Evolutionary conservation across 2,329 filamentous ascomycete genomes (phyloP).

Genomic region (Mariannaea sp.): DNA sequence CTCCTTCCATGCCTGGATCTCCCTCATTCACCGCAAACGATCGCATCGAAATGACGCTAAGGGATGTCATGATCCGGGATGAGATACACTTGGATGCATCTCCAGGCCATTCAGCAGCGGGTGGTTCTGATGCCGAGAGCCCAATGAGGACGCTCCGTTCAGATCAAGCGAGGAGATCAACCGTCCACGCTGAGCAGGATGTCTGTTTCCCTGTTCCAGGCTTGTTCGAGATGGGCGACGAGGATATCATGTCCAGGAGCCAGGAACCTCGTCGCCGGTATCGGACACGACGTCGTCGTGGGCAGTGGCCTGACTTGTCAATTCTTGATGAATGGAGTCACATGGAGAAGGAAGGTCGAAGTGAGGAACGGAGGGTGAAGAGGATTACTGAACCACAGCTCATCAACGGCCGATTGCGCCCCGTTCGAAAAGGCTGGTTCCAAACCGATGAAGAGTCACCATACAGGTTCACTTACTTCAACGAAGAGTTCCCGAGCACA

Average conservation of each 20-base stretch:
- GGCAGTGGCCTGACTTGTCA: constrained; percentile 84
- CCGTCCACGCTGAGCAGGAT: constrained; percentile 75
- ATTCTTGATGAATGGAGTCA: constrained; percentile 88
- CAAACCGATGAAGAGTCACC: constrained; percentile 86
- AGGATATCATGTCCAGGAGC: constrained; percentile 63
- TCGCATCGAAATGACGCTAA: constrained; percentile 61
- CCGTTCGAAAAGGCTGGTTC: constrained; percentile 81
- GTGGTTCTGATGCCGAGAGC: constrained; percentile 38
- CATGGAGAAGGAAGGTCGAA: constrained; percentile 83
- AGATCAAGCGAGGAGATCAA: constrained; percentile 51
- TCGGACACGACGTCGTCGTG: constrained; percentile 61
- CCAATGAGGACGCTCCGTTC: constrained; percentile 37
- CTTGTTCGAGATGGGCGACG: constrained; percentile 79
- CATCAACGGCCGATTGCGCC: constrained; percentile 85
- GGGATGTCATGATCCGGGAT: constrained; percentile 73
- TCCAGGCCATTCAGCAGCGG: constrained; percentile 36
- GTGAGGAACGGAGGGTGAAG: constrained; percentile 81
- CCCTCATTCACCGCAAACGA: constrained; percentile 57
- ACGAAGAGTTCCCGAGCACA: constrained; percentile 93
- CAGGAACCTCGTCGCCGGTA: constrained; percentile 42
- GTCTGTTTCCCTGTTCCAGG: constrained; percentile 83
- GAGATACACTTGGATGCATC: constrained; percentile 54
- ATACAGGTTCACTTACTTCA: constrained; percentile 98
- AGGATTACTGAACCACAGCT: constrained; percentile 93
- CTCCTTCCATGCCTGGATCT: constrained; percentile 68